A percentile compares a stretch with the other conserved stretches of the same genome.
These are phyloP conservation scores for Neonectria faginata DNA, from an alignment of 2,329 filamentous ascomycete genomes.

Conservation along the genomic window DNA sequence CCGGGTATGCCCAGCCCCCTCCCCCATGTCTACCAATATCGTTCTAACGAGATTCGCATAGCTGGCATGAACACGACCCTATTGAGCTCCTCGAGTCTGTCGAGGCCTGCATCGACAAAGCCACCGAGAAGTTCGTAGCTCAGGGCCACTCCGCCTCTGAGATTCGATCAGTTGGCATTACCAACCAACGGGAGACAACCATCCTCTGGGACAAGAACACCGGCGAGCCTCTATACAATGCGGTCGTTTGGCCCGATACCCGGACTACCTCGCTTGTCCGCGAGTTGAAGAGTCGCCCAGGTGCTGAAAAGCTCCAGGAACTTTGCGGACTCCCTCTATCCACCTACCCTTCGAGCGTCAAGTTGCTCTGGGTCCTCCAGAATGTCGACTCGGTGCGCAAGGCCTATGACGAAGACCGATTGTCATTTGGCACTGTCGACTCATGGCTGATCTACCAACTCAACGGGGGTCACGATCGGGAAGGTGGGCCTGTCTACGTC, in stretches of 20 bases:
- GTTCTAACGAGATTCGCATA: conserved; percentile 51
- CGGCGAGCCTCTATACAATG: conserved; percentile 84
- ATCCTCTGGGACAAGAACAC: conserved; percentile 86
- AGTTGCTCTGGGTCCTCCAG: conserved; percentile 84
- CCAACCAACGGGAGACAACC: conserved; percentile 90
- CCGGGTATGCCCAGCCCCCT: conserved; percentile 72
- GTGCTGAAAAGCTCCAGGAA: conserved; percentile 75
- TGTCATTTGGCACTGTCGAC: conserved; percentile 90
- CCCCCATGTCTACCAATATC: not conserved
- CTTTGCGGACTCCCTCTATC: conserved; percentile 86
- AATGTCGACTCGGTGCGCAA: conserved; percentile 76
- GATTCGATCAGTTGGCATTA: conserved; percentile 85
- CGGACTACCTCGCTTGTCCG: conserved; percentile 78
- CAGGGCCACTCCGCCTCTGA: conserved; percentile 74
- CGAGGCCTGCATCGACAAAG: conserved; percentile 82
- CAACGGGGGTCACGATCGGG: conserved; percentile 75
- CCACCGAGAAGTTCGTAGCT: conserved; percentile 76
- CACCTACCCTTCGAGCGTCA: conserved; percentile 89
- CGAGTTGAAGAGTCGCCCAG: conserved; percentile 76
- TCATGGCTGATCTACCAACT: conserved; percentile 89
- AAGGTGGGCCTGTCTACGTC: conserved; percentile 72
- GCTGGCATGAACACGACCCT: conserved; percentile 93
- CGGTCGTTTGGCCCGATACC: conserved; percentile 92
- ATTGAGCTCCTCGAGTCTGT: conserved; percentile 80
- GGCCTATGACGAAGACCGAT: conserved; percentile 79